Conservation (phyloP, 2,329 filamentous ascomycete genomes). For the Curvularia eragrostidis region DNA sequence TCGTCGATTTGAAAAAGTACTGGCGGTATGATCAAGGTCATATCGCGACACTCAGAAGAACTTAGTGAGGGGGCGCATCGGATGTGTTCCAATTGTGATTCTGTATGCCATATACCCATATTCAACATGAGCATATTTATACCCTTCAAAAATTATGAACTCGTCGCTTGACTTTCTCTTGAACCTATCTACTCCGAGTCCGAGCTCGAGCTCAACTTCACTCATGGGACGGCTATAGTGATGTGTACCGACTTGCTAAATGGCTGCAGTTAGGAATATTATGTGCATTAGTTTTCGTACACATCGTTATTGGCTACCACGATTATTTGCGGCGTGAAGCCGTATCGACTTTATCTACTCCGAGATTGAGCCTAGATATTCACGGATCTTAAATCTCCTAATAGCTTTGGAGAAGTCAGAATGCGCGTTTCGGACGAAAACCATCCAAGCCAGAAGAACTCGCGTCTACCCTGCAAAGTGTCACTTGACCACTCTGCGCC, state of each 20-base stretch:
- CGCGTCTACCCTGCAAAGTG: not conserved
- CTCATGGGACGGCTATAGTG: not conserved
- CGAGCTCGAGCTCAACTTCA: not conserved
- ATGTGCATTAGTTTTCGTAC: not conserved
- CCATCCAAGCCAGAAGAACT: not conserved
- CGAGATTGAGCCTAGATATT: not conserved
- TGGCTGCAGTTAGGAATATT: too few species aligned
- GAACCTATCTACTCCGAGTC: not conserved
- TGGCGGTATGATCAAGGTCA: not conserved
- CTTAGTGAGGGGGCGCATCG: not conserved
- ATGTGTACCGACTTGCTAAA: too few species aligned
- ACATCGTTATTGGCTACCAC: not conserved
- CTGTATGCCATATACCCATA: conserved; percentile 16
- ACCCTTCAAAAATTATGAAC: not conserved
- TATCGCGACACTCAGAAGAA: not conserved
- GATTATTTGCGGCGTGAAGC: not conserved
- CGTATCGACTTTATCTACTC: not conserved
- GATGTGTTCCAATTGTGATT: not conserved
- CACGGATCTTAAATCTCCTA: not conserved
- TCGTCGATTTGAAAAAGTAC: not conserved
- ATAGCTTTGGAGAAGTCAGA: not conserved
- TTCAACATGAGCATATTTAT: conserved; percentile 2
- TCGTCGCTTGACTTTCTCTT: not conserved
- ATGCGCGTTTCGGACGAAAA: not conserved
- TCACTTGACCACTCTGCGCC: not conserved